Evolutionary conservation across 1,139 yeast genomes (phyloP).

Genomic region (Meyerozyma smithsonii): DNA sequence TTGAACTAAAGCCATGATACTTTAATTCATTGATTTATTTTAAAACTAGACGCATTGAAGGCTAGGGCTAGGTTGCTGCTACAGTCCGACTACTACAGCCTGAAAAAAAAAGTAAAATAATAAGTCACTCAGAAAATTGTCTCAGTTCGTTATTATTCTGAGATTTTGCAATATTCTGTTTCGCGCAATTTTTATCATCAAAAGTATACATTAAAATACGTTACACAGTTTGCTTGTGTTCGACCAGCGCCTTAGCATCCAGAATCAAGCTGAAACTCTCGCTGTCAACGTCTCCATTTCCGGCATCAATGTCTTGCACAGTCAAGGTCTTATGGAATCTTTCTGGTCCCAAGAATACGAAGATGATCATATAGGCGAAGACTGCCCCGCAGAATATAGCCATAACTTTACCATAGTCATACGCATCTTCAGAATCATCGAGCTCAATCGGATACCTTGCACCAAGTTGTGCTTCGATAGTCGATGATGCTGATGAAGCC

Average conservation of each 20-base stretch:
- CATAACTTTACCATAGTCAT: constrained; percentile 36
- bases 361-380: constrained; percentile 24
- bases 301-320: background rate
- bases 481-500: constrained; percentile 31
- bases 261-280: background rate
- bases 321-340: constrained; percentile 9
- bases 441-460: constrained; percentile 22
- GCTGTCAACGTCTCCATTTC: background rate
- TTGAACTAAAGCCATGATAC: too few relatives aligned
- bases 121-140: too few relatives aligned
- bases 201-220: too few relatives aligned
- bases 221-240: background rate
- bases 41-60: too few relatives aligned
- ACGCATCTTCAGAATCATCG: constrained; percentile 14
- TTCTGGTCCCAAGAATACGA: constrained; percentile 32
- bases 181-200: too few relatives aligned
- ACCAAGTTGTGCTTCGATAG: constrained; percentile 34
- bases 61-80: too few relatives aligned
- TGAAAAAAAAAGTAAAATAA: too few relatives aligned
- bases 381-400: constrained; percentile 36
- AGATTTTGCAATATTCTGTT: too few relatives aligned
- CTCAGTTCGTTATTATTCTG: too few relatives aligned
- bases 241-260: background rate
- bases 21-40: too few relatives aligned
- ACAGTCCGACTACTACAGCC: too few relatives aligned